Base-by-base conservation (phyloP, 225 moss, liverwort and hornwort genomes). In the Thuidium tamariscinum region DNA sequence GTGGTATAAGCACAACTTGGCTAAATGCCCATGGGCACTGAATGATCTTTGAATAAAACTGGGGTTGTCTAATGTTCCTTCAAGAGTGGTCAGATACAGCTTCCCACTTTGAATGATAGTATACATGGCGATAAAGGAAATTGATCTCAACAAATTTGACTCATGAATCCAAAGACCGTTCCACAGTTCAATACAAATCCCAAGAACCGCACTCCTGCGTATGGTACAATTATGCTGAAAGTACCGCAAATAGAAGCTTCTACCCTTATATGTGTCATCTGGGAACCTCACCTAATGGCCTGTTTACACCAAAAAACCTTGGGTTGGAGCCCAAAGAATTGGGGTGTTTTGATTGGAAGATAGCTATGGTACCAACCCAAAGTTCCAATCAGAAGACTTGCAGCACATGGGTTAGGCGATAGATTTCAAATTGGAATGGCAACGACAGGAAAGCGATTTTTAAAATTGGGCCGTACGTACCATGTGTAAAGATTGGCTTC, bases 401-500 rank as follows among this genome's bases (percentile, higher is more conserved):
- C 39, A 77, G 41, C 19, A 25, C 9, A 61, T 67, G 39, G 10
- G 12, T 21, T 75, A 55, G 22, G 23, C 68, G 15, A 21, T 16
- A 60, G 41, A 77, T 39, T 54, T 48, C 51, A 51, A 30, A 37
- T 56, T 82, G 48, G 48, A 87, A 87, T 48, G 17, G 13, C 60
- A 83, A 46, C 21, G 62, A 21, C 22, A 77, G 18, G 13, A 11
- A 64, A 29, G 36, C n/a, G 49, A 49, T 29, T 54, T 46, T 41
- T n/a, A 46, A 23, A 44, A 54, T 60, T 36, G 15, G 30, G 26
- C 10, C 64, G 22, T 84, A 49, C 60, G 22, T 70, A 94, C 94
- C 90, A 49, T 91, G 90, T 46, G 95, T 97, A 76, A 89, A 82
- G 52, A 97, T 97, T 61, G 95, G 95, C 88, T 93, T 95, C 70